Evolutionary conservation across 1,284 basidiomycete species (phyloP).

Genomic region (Sporisorium sorghi): DNA sequence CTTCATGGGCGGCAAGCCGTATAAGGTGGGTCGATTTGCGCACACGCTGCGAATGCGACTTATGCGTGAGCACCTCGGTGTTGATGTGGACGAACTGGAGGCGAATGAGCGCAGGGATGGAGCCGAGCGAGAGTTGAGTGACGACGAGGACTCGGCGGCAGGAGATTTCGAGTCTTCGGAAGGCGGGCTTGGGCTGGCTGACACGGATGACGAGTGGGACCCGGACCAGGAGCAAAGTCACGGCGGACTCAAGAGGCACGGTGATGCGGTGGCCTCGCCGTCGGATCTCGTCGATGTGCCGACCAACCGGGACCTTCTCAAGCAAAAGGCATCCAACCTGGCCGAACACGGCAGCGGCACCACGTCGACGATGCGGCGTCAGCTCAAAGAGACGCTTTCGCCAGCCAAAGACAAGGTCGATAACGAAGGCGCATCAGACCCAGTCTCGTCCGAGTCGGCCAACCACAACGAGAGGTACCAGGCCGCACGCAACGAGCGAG

Average conservation of each 20-base stretch:
- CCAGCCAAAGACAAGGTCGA: slow-evolving; percentile 28
- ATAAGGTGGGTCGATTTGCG: slow-evolving; percentile 94
- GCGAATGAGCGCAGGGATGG: slow-evolving; percentile 42
- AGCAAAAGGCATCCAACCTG: slow-evolving; percentile 18
- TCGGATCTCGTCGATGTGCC: slow-evolving; percentile 30
- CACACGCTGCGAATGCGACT: slow-evolving; percentile 91
- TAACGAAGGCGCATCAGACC: not conserved
- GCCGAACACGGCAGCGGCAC: slow-evolving; percentile 25
- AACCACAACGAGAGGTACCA: slow-evolving; percentile 43
- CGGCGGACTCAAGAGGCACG: slow-evolving; percentile 25
- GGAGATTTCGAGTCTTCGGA: slow-evolving; percentile 12
- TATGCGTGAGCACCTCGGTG: slow-evolving; percentile 95
- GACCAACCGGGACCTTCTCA: slow-evolving; percentile 19
- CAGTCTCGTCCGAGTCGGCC: slow-evolving; percentile 11
- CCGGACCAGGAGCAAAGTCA: slow-evolving; percentile 79
- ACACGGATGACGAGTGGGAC: slow-evolving; percentile 75
- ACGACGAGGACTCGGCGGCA: slow-evolving; percentile 14
- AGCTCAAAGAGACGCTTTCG: slow-evolving; percentile 38
- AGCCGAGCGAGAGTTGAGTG: slow-evolving; percentile 3
- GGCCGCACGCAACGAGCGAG: slow-evolving; percentile 35
- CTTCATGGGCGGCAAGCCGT: slow-evolving; percentile 92
- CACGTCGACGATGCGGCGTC: slow-evolving; percentile 21
- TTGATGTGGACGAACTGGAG: slow-evolving; percentile 90
- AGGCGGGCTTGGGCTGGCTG: slow-evolving; percentile 24
- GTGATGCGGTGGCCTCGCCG: slow-evolving; percentile 9